Percentiles rank a stretch among this genome's conserved stretches.
These are phyloP conservation scores for Serpula lacrymans DNA, from an alignment of 768 basidiomycete species.

Conservation along the genomic window DNA sequence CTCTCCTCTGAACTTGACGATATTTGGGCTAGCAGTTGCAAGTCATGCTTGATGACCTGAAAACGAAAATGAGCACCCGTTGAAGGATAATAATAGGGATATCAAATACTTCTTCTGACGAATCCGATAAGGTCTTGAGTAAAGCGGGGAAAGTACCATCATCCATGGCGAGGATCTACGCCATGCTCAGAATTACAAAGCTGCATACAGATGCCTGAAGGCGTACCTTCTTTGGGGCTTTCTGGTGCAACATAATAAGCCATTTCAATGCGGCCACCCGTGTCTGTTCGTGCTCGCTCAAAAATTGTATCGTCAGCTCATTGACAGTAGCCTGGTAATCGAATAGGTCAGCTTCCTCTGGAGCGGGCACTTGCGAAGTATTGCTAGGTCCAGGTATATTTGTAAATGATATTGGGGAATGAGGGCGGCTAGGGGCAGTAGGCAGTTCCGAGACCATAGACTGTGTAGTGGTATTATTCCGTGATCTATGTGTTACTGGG, in stretches of 20 bases:
- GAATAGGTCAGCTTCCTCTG: slow-evolving; percentile 68
- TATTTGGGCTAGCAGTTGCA: slow-evolving; percentile 95
- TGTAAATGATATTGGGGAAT: slow-evolving; percentile 55
- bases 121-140: slow-evolving; percentile 93
- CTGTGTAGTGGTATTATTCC: slow-evolving; percentile 18
- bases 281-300: slow-evolving; percentile 97
- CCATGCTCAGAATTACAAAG: slow-evolving; percentile 1
- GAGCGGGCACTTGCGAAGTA: slow-evolving; percentile 12
- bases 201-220: not conserved
- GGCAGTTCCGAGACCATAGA: slow-evolving; percentile 27
- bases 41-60: slow-evolving; percentile 92
- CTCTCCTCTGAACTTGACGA: slow-evolving; percentile 93
- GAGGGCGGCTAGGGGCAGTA: slow-evolving; percentile 49
- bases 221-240: slow-evolving; percentile 88
- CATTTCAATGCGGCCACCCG: slow-evolving; percentile 94
- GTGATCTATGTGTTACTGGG: slow-evolving; percentile 29
- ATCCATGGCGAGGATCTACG: slow-evolving; percentile 94
- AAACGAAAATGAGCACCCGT: slow-evolving; percentile 2
- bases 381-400: slow-evolving; percentile 34
- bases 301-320: slow-evolving; percentile 87
- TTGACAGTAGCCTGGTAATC: slow-evolving; percentile 93
- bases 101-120: slow-evolving; percentile 82
- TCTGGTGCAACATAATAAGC: slow-evolving; percentile 98
- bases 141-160: slow-evolving; percentile 96
- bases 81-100: not conserved